Evolutionary conservation across 257 asterid genomes (phyloP).

Genomic region (Handroanthus guayacan): DNA sequence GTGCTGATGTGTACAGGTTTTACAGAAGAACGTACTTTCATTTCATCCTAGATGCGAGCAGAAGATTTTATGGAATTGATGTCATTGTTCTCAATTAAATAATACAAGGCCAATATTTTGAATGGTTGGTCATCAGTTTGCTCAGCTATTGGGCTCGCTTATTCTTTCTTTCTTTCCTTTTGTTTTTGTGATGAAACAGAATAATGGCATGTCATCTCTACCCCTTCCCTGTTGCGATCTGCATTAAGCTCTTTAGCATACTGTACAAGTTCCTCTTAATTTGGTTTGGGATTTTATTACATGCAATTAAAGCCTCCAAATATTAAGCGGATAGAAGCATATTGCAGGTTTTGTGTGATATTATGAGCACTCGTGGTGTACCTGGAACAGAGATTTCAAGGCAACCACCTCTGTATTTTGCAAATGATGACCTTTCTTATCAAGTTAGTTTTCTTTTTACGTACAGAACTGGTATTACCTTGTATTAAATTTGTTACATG

Average conservation of each 20-base stretch:
- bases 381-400: conserved; percentile 81
- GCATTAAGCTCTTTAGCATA: conserved; percentile 4
- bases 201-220: not conserved
- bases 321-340: conserved; percentile 30
- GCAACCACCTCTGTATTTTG: conserved; percentile 88
- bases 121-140: not conserved
- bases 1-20: not conserved
- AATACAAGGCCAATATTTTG: not conserved
- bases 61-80: not conserved
- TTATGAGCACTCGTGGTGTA: conserved; percentile 91
- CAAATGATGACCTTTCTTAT: conserved; percentile 90
- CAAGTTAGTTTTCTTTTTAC: conserved; percentile 59
- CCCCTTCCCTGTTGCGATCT: not conserved
- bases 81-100: not conserved
- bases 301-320: conserved; percentile 23
- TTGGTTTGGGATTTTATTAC: conserved; percentile 22
- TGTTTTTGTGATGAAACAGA: too few relatives aligned
- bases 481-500: not conserved
- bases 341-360: conserved; percentile 87
- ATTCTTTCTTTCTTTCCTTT: not conserved
- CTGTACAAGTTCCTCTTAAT: conserved; percentile 23
- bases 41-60: not conserved
- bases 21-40: not conserved
- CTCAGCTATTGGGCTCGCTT: not conserved
- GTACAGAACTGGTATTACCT: conserved; percentile 13